A percentile compares a stretch with the other conserved stretches of the same genome.
Conservation (phyloP, 108 stramenopile genomes). For the Nannochloropsis salina region DNA sequence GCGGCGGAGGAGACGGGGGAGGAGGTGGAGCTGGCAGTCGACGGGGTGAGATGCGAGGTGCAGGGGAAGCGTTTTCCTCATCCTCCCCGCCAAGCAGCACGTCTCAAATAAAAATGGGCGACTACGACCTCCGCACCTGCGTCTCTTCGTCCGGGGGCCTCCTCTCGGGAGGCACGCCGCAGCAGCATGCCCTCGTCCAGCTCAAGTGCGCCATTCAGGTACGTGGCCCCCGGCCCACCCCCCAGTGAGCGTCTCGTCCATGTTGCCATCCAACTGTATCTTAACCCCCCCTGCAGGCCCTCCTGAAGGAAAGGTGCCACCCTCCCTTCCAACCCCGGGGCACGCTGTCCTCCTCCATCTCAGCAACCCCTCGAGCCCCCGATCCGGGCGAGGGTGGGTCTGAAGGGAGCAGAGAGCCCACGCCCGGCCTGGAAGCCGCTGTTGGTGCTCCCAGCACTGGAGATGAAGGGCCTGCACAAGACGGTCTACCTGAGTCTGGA, state of each 20-base stretch:
- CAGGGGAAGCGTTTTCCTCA: neutral
- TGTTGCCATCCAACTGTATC: neutral
- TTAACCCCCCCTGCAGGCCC: neutral
- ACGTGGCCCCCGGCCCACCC: neutral
- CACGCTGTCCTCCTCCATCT: neutral
- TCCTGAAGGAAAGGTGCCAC: neutral
- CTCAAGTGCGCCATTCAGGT: constrained; percentile 10
- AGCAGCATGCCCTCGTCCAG: neutral
- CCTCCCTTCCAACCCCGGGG: neutral
- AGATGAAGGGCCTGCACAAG: neutral
- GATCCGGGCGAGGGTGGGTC: neutral
- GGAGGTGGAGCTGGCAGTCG: neutral
- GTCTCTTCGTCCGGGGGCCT: neutral
- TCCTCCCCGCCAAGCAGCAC: neutral
- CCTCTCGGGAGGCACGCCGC: neutral
- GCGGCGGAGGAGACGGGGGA: neutral
- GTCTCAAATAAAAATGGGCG: neutral
- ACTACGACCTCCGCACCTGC: constrained; percentile 1
- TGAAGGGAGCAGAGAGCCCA: neutral
- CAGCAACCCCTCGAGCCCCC: neutral
- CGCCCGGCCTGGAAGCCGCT: neutral
- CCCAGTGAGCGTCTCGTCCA: neutral
- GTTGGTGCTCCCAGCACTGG: neutral
- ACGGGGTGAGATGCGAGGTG: neutral
- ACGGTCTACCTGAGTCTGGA: neutral